Evolutionary conservation across 2,329 filamentous ascomycete species (phyloP).

Genomic region (Parafenestella ontariensis): DNA sequence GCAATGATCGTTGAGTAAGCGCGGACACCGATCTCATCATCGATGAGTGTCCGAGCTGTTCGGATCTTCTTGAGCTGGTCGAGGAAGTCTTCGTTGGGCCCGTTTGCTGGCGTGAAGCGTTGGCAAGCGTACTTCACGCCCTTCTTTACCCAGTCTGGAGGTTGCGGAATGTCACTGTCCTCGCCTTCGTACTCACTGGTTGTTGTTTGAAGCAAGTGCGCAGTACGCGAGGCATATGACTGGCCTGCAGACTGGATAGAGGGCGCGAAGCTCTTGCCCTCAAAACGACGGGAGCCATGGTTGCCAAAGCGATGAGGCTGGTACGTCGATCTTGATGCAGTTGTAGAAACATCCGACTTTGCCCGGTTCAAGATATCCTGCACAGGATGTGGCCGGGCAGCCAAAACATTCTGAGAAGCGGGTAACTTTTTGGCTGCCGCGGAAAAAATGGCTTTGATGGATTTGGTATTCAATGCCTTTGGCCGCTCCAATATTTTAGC

Average conservation of each 20-base stretch:
- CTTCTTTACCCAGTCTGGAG: conserved; percentile 73
- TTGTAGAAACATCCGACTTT: conserved; percentile 54
- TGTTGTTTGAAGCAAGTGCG: conserved; percentile 67
- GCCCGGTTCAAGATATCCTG: conserved; percentile 61
- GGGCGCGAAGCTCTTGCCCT: conserved; percentile 40
- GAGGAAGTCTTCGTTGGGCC: conserved; percentile 79
- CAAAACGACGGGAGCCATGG: conserved; percentile 40
- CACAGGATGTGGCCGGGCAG: conserved; percentile 24
- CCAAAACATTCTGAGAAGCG: conserved; percentile 26
- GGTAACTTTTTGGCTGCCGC: conserved; percentile 6
- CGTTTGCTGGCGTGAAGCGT: conserved; percentile 71
- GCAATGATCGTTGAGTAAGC: conserved; percentile 91
- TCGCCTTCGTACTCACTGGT: conserved; percentile 78
- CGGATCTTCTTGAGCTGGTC: conserved; percentile 76
- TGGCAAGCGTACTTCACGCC: conserved; percentile 79
- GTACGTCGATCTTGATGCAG: conserved; percentile 17
- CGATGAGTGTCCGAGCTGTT: conserved; percentile 71
- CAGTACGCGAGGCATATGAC: conserved; percentile 25
- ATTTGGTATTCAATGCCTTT: conserved; percentile 26
- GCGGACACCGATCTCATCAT: conserved; percentile 79
- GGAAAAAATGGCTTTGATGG: conserved; percentile 24
- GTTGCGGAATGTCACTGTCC: conserved; percentile 62
- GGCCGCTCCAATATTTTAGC: conserved; percentile 54
- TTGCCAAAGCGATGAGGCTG: conserved; percentile 19
- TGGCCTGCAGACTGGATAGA: conserved; percentile 18